phyloP scores from a whole-genome alignment of 768 basidiomycete species.

The Pleurotus salmoneostramineus region DNA sequence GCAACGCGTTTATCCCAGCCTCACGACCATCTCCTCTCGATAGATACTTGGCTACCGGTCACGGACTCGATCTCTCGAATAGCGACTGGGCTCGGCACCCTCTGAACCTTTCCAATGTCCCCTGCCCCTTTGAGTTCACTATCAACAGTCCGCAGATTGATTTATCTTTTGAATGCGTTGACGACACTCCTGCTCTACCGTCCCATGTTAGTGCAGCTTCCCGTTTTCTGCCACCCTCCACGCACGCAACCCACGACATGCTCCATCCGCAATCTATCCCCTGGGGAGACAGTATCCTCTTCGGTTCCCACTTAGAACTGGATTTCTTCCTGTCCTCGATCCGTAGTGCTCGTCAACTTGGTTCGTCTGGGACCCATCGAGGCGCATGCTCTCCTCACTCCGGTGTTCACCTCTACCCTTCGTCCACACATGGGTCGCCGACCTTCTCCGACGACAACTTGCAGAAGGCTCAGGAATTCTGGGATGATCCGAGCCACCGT shows the following conservation, averaged over 20 bases:
- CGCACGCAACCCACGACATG: not conserved
- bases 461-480: slow-evolving; percentile 3
- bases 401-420: not conserved
- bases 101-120: not conserved
- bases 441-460: not conserved
- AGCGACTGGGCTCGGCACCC: no score
- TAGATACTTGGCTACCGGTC: no score
- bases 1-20: not conserved
- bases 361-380: not conserved
- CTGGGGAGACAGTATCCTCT: slow-evolving; percentile 1
- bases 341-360: not conserved
- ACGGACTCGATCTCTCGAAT: no score
- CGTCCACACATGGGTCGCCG: not conserved
- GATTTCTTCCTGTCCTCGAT: not conserved
- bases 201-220: not conserved
- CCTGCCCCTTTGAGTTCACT: not conserved
- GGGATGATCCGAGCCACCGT: not conserved
- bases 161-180: not conserved
- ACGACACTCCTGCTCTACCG: not conserved
- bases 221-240: not conserved
- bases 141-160: not conserved
- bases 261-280: not conserved
- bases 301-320: not conserved
- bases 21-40: no score
- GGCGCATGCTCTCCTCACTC: not conserved